Percentiles rank a stretch among this genome's conserved stretches.
These are phyloP conservation scores for Rickenella mellea DNA, from an alignment of 768 basidiomycete species.

Conservation along the genomic window DNA sequence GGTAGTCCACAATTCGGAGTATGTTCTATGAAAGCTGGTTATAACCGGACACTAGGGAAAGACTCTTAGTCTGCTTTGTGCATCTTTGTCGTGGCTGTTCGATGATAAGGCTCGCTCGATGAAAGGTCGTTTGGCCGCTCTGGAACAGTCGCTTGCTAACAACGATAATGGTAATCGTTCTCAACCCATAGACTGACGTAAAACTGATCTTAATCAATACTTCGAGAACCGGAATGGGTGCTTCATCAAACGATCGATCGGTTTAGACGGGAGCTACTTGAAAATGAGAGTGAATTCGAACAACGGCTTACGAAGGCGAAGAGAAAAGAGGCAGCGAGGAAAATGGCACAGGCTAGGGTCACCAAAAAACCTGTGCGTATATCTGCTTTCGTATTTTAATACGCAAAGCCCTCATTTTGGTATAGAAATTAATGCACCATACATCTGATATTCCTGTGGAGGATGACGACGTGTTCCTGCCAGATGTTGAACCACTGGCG, in stretches of 20 bases:
- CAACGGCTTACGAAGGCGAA: slow-evolving; percentile 49
- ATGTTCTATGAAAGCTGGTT: background rate
- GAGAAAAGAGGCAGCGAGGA: slow-evolving; percentile 50
- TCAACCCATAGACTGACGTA: background rate
- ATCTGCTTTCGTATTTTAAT: background rate
- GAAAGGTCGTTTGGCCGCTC: slow-evolving; percentile 48
- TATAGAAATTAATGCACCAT: background rate
- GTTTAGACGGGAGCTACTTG: slow-evolving; percentile 56
- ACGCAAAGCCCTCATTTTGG: background rate
- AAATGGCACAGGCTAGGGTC: slow-evolving; percentile 23
- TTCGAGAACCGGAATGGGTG: slow-evolving; percentile 65
- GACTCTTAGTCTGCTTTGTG: slow-evolving; percentile 71
- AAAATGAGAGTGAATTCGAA: slow-evolving; percentile 55
- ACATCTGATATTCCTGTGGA: slow-evolving; percentile 1
- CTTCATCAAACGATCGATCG: slow-evolving; percentile 59
- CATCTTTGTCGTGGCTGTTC: slow-evolving; percentile 64
- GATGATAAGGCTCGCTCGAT: slow-evolving; percentile 63
- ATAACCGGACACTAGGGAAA: slow-evolving; percentile 51
- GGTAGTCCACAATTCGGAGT: slow-evolving; percentile 12
- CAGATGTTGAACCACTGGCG: too few relatives aligned
- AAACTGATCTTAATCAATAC: slow-evolving; percentile 3
- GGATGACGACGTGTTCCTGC: slow-evolving; percentile 61
- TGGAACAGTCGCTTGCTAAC: slow-evolving; percentile 1
- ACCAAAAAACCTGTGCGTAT: slow-evolving; percentile 33
- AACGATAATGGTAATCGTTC: background rate